Evolutionary conservation across 2,329 filamentous ascomycete species (phyloP).

Genomic region (Colletotrichum simmondsii): DNA sequence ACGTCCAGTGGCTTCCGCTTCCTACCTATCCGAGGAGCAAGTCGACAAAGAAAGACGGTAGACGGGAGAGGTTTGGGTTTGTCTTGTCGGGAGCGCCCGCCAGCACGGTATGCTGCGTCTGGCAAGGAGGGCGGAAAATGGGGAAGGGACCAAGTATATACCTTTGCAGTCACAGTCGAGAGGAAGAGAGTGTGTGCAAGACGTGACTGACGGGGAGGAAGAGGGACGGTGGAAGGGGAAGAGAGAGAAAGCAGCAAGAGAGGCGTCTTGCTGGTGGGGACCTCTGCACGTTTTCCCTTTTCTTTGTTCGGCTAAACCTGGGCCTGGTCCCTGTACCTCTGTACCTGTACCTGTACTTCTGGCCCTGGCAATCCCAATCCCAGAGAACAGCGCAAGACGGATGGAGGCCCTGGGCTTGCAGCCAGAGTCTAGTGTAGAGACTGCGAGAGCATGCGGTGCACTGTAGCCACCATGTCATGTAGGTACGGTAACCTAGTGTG

Average conservation of each 20-base stretch:
- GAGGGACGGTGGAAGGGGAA: neutral
- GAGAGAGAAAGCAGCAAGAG: constrained; percentile 2
- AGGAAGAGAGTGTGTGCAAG: neutral
- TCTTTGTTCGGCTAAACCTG: constrained; percentile 28
- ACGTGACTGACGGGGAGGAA: constrained; percentile 1
- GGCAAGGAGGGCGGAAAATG: constrained; percentile 17
- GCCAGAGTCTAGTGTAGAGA: neutral
- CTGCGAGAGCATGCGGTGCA: neutral
- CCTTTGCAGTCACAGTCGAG: neutral
- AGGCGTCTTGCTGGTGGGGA: constrained; percentile 9
- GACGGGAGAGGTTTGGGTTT: constrained; percentile 16
- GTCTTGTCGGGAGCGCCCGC: constrained; percentile 33
- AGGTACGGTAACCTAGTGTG: constrained; percentile 24
- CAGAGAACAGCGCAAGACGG: neutral
- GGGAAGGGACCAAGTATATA: constrained; percentile 33
- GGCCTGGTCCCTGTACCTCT: neutral
- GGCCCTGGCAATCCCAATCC: no score
- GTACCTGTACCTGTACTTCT: neutral
- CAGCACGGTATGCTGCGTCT: constrained; percentile 25
- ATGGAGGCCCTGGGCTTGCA: neutral
- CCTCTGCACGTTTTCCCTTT: constrained; percentile 31
- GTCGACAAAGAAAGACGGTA: constrained; percentile 17
- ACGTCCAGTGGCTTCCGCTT: constrained; percentile 3
- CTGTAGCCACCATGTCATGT: neutral
- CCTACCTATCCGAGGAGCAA: neutral